phyloP scores from a whole-genome alignment of 1,139 yeast species.

The Pichia terricola region DNA sequence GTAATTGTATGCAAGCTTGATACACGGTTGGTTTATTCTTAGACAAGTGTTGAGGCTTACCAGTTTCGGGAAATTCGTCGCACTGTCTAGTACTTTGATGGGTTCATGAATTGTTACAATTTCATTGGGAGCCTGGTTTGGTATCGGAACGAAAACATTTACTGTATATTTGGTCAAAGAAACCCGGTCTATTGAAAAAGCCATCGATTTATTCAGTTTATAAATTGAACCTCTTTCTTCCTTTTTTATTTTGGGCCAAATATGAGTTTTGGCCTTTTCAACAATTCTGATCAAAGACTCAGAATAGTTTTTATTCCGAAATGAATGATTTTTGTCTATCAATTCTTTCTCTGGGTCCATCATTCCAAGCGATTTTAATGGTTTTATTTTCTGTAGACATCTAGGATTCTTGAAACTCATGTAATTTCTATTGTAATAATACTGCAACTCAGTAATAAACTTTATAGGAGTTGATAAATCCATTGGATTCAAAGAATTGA shows the following conservation, averaged over 20 bases:
- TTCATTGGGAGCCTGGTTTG: constrained; percentile 13
- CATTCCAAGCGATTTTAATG: neutral
- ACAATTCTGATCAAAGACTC: constrained; percentile 3
- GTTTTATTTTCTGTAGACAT: constrained; percentile 4
- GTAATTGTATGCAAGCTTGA: constrained; percentile 11
- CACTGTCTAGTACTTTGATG: constrained; percentile 4
- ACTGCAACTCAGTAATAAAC: constrained; percentile 6
- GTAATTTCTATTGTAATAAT: constrained; percentile 2
- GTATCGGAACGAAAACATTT: constrained; percentile 20
- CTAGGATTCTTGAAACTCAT: constrained; percentile 3
- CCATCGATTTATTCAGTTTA: constrained; percentile 14
- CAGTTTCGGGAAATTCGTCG: constrained; percentile 7
- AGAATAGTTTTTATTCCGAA: constrained; percentile 3
- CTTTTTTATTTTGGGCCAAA: constrained; percentile 1
- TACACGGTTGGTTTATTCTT: constrained; percentile 10
- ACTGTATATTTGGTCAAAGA: constrained; percentile 13
- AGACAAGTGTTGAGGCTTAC: constrained; percentile 1
- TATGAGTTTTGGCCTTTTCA: constrained; percentile 1
- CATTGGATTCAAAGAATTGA: constrained; percentile 1
- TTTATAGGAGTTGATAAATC: constrained; percentile 2
- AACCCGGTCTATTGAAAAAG: constrained; percentile 16
- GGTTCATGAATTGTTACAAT: constrained; percentile 10
- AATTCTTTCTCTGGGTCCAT: neutral
- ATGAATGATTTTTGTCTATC: neutral
- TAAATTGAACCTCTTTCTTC: constrained; percentile 7